Evolutionary conservation across 2,329 filamentous ascomycete genomes (phyloP), one percentile per base, ranked within the genome.

Genomic region (Trichoderma guizhouense): DNA sequence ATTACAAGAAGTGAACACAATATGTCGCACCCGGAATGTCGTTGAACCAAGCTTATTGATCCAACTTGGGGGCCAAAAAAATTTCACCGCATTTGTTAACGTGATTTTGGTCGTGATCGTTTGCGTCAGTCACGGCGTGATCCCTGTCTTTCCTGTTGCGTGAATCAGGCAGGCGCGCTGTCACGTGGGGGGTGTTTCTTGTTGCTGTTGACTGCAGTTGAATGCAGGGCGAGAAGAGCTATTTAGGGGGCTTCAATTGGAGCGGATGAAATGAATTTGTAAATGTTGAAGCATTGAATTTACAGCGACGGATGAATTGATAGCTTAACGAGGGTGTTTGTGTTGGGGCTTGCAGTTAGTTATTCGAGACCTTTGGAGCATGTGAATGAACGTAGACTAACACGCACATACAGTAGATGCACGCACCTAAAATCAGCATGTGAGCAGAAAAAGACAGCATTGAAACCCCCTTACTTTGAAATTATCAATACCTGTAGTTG

Each of bases 41-140:
- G 47, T 24, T 51, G 47, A 12, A 51, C n/a, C 47, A 51, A 51
- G 47, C 47, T 51, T 24, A 21, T 7, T 21, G 47, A 21, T 51
- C n/a, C n/a, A 51, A 26, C 21, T 61, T 36, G n/a, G 12, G 14
- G n/a, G 24, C 24, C 32, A 24, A 43, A 24, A 60, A 26, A 39
- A 62, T 12, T 18, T 15, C 26, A 51, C 53, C 53, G 24, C 53
- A 26, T 57, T 57, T 57, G 21, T 57, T 14, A 15, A 26, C 24
- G 12, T 18, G 53, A 28, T 55, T 14, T 55, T 28, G 21, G 36
- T 47, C 43, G 43, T 77, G 75, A 72, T 74, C 51, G 34, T 62
- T 26, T 62, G 57, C 21, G 36, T 65, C 39, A 32, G 36, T 65
- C 39, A 32, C 57, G 65, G 24, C n/a, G 15, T 66, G 51, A 67